phyloP scores from a whole-genome alignment of 495 filamentous ascomycete genomes.

The Penicillium crystallinum region DNA sequence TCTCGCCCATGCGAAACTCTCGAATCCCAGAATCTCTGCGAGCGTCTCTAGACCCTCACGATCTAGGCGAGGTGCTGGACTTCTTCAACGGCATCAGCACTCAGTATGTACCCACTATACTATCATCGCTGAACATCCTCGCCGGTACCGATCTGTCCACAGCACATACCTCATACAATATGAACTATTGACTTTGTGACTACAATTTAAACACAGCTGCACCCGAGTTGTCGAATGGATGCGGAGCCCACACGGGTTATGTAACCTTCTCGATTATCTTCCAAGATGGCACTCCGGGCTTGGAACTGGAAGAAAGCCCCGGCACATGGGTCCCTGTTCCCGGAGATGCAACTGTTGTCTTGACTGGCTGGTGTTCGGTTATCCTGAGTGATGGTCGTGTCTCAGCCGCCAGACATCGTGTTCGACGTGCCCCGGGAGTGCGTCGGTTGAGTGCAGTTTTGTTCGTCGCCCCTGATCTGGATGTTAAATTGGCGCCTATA shows the following conservation, averaged over 20 bases:
- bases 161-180: conserved; percentile 12
- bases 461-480: neutral
- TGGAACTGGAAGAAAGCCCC: conserved; percentile 15
- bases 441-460: neutral
- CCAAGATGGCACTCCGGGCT: conserved; percentile 17
- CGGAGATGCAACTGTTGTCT: conserved; percentile 15
- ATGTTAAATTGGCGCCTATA: neutral
- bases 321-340: conserved; percentile 14
- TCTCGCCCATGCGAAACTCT: neutral
- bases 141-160: conserved; percentile 13
- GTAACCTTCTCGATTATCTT: conserved; percentile 19
- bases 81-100: neutral
- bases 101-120: neutral
- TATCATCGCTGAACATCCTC: conserved; percentile 5
- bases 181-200: conserved; percentile 20
- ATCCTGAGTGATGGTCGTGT: conserved; percentile 18
- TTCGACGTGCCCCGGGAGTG: neutral
- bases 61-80: neutral
- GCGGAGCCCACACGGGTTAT: conserved; percentile 20
- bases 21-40: neutral
- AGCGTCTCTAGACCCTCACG: neutral
- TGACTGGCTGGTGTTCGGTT: conserved; percentile 17
- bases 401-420: conserved; percentile 15
- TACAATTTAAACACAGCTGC: conserved; percentile 12
- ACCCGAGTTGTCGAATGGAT: conserved; percentile 11